Conservation (phyloP, 306 rosid species). For the Vigna angularis region DNA sequence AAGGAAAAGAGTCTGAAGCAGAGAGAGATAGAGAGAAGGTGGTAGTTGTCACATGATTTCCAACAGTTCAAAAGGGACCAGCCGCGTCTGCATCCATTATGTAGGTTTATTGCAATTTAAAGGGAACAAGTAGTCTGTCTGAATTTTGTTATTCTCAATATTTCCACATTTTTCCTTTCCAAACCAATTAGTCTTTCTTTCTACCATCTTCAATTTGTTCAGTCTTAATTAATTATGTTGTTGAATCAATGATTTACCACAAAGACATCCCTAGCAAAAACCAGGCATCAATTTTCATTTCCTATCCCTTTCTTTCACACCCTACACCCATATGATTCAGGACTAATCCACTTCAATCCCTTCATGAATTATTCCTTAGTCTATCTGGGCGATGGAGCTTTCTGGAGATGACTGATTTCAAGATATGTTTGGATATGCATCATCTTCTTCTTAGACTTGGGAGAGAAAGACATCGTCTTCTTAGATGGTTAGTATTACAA, state of each 20-base stretch:
- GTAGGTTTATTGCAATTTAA: constrained; percentile 56
- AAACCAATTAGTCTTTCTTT: constrained; percentile 8
- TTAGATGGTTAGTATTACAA: constrained; percentile 40
- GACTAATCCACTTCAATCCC: constrained; percentile 29
- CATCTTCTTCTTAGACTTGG: constrained; percentile 29
- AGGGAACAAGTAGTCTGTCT: constrained; percentile 53
- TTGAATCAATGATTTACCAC: constrained; percentile 31
- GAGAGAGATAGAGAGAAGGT: constrained; percentile 13
- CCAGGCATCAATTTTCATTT: constrained; percentile 22
- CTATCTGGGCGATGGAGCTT: constrained; percentile 3
- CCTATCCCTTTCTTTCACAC: background rate
- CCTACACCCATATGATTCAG: constrained; percentile 3
- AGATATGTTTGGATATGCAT: constrained; percentile 34
- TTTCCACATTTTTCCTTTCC: background rate
- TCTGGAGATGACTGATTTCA: background rate
- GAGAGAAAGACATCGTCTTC: constrained; percentile 20
- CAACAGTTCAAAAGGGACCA: constrained; percentile 65
- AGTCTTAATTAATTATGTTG: constrained; percentile 20
- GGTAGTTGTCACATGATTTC: constrained; percentile 68
- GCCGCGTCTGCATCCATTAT: constrained; percentile 64
- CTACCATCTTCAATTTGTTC: constrained; percentile 19
- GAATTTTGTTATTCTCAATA: constrained; percentile 43
- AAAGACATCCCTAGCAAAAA: constrained; percentile 28
- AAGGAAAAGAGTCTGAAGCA: constrained; percentile 26
- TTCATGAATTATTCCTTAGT: background rate